Percentiles rank a stretch among this genome's conserved stretches.
phyloP scores from a whole-genome alignment of 495 filamentous ascomycete genomes.

The Chaetomium tenue region DNA sequence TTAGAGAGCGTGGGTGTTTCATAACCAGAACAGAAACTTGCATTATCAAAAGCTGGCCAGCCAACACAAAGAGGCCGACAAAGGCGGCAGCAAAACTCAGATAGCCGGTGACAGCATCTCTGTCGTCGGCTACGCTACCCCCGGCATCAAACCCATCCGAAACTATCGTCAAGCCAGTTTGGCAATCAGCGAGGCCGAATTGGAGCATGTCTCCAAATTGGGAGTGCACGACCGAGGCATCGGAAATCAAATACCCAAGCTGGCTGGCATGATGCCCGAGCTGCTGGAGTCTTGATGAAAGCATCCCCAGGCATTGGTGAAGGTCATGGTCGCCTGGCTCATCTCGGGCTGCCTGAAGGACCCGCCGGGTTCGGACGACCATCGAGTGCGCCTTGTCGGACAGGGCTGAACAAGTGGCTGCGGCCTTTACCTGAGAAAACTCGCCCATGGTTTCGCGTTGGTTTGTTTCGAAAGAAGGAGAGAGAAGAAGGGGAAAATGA shows the following conservation, averaged over 20 bases:
- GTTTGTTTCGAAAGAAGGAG: background rate
- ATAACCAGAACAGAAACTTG: background rate
- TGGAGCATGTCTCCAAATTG: slow-evolving; percentile 7
- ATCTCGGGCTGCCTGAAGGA: background rate
- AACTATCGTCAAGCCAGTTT: background rate
- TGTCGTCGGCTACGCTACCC: background rate
- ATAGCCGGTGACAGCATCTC: background rate
- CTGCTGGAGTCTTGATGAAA: slow-evolving; percentile 14
- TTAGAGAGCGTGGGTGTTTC: no score
- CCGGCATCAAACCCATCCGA: background rate
- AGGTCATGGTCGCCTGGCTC: background rate
- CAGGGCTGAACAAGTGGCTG: background rate
- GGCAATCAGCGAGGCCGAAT: slow-evolving; percentile 1
- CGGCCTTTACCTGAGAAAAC: background rate
- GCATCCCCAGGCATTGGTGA: background rate
- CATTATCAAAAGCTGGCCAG: slow-evolving; percentile 13
- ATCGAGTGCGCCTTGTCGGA: background rate
- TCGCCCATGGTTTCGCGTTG: background rate
- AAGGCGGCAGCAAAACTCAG: background rate
- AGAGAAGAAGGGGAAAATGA: no score
- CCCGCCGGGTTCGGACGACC: background rate
- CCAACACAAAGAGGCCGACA: slow-evolving; percentile 1
- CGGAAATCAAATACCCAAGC: slow-evolving; percentile 9
- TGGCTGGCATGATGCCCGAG: slow-evolving; percentile 18
- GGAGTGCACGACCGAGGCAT: background rate